A percentile compares a stretch with the other conserved stretches of the same genome.
phyloP scores from a whole-genome alignment of 768 basidiomycete genomes.

The Suillus weaverae region DNA sequence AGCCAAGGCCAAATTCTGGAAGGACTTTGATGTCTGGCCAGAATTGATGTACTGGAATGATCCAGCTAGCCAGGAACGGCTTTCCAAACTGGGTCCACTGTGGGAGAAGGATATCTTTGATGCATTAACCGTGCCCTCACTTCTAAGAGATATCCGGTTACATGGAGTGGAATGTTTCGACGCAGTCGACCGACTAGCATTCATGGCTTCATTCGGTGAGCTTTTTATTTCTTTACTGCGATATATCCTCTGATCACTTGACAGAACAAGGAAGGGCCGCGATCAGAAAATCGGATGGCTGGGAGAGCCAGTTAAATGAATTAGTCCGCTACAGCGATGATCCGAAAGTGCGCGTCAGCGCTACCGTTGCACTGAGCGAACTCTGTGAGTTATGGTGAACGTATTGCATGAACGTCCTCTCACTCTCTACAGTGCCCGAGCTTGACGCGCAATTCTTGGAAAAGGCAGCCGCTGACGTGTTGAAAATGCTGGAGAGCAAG shows the following conservation, averaged over 20 bases:
- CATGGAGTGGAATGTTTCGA: constrained; percentile 6
- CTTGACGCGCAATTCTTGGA: not conserved
- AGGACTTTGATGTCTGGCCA: constrained; percentile 11
- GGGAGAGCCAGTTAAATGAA: not conserved
- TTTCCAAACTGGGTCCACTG: constrained; percentile 7
- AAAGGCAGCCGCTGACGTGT: not conserved
- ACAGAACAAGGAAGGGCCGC: constrained; percentile 9
- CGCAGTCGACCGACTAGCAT: constrained; percentile 11
- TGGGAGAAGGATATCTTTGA: constrained; percentile 16
- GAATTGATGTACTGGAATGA: constrained; percentile 16
- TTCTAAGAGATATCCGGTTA: constrained; percentile 3
- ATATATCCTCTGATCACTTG: not conserved
- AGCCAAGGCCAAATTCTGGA: constrained; percentile 12
- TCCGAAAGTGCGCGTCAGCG: constrained; percentile 7
- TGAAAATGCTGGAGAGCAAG: constrained; percentile 5
- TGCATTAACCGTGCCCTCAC: constrained; percentile 1
- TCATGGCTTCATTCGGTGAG: constrained; percentile 13
- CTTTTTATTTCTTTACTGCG: not conserved
- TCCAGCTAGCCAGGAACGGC: constrained; percentile 10
- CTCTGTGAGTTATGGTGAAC: constrained; percentile 1
- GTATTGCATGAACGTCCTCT: not conserved
- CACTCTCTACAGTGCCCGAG: not conserved
- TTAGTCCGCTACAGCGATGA: not conserved
- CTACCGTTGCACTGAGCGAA: constrained; percentile 3
- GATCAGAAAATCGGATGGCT: not conserved